These are phyloP conservation scores for Xylaria acuta DNA, from an alignment of 495 filamentous ascomycete species.

Conservation along the genomic window DNA sequence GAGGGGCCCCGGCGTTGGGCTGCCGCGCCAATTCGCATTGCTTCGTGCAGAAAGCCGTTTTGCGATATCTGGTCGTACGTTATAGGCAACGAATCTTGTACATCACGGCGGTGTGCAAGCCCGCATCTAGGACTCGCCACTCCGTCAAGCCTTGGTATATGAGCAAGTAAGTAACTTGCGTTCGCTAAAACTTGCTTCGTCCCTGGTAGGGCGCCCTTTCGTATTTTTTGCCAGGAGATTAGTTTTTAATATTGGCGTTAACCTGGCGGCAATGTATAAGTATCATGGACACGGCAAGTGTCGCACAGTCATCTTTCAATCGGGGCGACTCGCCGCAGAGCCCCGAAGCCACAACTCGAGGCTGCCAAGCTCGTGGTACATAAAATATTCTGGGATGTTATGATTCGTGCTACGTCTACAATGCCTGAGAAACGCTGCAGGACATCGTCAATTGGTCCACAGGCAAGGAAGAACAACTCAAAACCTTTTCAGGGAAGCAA, in stretches of 20 bases:
- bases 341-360: background rate
- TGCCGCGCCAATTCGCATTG: background rate
- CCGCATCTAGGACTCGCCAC: background rate
- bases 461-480: background rate
- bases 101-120: background rate
- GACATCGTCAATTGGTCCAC: background rate
- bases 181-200: background rate
- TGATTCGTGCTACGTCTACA: background rate
- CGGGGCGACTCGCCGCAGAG: background rate
- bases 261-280: background rate
- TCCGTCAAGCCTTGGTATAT: background rate
- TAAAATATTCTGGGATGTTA: background rate
- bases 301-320: background rate
- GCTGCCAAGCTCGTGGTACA: background rate
- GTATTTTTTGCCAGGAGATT: too few relatives aligned
- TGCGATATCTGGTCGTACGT: background rate
- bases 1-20: background rate
- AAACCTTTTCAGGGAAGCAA: background rate
- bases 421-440: background rate
- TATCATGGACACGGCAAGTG: background rate
- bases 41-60: background rate
- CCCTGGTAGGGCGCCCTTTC: too few relatives aligned
- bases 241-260: background rate
- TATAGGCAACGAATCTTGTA: background rate
- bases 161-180: background rate